Conservation (phyloP, 768 basidiomycete genomes). For the Leccinellum albellum region DNA sequence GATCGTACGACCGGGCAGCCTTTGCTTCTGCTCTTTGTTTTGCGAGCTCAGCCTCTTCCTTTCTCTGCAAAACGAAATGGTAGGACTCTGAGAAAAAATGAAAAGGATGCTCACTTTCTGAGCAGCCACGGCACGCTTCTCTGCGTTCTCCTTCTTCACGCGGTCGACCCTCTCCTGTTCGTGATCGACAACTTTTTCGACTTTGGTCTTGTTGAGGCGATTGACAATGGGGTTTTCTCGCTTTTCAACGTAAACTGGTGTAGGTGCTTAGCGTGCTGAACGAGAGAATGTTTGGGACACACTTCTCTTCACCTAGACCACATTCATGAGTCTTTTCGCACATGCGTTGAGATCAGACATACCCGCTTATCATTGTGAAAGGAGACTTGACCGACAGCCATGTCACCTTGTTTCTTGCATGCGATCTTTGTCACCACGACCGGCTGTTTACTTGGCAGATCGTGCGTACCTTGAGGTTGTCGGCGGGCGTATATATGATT, state of each 20-base stretch:
- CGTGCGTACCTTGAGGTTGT: slow-evolving; percentile 78
- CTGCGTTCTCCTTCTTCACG: slow-evolving; percentile 68
- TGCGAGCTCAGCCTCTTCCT: slow-evolving; percentile 72
- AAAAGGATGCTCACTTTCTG: slow-evolving; percentile 51
- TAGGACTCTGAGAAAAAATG: background rate
- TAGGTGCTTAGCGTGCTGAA: background rate
- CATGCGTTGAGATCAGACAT: slow-evolving; percentile 8
- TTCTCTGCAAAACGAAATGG: slow-evolving; percentile 48
- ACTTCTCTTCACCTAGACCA: slow-evolving; percentile 77
- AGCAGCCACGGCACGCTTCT: slow-evolving; percentile 55
- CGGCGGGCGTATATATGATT: slow-evolving; percentile 89
- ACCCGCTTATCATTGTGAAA: slow-evolving; percentile 91
- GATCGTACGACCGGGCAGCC: slow-evolving; percentile 82
- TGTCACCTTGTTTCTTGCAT: slow-evolving; percentile 89
- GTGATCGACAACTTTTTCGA: slow-evolving; percentile 81
- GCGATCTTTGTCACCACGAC: background rate
- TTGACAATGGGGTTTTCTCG: slow-evolving; percentile 91
- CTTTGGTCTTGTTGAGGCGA: slow-evolving; percentile 89
- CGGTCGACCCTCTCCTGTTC: slow-evolving; percentile 85
- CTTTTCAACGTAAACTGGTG: slow-evolving; percentile 66
- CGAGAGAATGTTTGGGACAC: background rate
- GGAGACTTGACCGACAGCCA: slow-evolving; percentile 94
- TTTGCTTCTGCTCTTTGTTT: slow-evolving; percentile 81
- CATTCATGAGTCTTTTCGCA: background rate
- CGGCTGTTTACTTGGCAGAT: background rate